A percentile compares a stretch with the other conserved stretches of the same genome.
Conservation (phyloP, 2,329 filamentous ascomycete genomes). For the Diaporthe citriasiana region DNA sequence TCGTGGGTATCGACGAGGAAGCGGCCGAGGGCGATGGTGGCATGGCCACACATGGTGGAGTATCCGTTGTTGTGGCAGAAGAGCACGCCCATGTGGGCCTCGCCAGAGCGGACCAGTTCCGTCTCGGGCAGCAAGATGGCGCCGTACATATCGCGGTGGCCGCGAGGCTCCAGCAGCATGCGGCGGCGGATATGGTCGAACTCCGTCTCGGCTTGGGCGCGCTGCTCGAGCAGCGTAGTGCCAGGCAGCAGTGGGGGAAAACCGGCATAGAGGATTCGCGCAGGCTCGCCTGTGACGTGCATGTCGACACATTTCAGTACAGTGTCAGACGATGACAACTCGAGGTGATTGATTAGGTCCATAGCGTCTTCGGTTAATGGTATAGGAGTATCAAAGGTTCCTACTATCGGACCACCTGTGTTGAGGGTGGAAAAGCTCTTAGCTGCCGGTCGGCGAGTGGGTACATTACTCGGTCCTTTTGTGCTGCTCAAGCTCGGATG, state of each 20-base stretch:
- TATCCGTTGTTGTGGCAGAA: conserved; percentile 64
- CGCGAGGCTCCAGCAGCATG: conserved; percentile 62
- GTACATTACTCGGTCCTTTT: conserved; percentile 4
- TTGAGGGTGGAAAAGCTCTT: neutral
- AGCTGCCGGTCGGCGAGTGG: neutral
- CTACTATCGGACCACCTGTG: neutral
- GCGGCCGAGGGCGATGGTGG: conserved; percentile 61
- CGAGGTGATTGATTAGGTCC: neutral
- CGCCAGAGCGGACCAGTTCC: conserved; percentile 54
- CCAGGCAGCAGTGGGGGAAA: conserved; percentile 54
- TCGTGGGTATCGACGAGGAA: conserved; percentile 59
- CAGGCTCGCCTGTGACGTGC: conserved; percentile 65
- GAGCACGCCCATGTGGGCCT: conserved; percentile 63
- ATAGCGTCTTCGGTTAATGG: neutral
- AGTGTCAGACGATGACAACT: neutral
- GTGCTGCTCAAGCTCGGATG: neutral
- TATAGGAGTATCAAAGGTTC: neutral
- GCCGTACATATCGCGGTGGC: conserved; percentile 66
- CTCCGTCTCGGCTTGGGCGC: conserved; percentile 53
- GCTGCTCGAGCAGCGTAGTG: conserved; percentile 56
- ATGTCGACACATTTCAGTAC: conserved; percentile 53
- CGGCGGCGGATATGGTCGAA: conserved; percentile 57
- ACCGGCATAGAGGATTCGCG: conserved; percentile 59
- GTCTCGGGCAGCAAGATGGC: conserved; percentile 59
- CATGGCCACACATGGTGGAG: conserved; percentile 66